phyloP scores from a whole-genome alignment of 2,329 filamentous ascomycete species.

The Eurotiales sp. region DNA sequence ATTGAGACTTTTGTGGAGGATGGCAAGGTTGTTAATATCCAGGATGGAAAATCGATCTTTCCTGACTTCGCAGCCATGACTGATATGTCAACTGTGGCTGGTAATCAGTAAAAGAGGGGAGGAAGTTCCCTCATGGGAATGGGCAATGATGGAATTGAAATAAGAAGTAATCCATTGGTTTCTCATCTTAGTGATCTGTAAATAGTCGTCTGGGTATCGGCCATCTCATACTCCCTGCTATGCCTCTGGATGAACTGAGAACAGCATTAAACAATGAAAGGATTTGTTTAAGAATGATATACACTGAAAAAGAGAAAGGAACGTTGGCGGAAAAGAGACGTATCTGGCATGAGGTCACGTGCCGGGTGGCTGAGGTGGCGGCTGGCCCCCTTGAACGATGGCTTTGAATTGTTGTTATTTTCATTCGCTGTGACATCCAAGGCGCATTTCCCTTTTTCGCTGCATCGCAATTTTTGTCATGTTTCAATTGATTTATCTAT shows the following conservation, averaged over 20 bases:
- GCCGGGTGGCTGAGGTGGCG: not conserved
- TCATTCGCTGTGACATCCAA: not conserved
- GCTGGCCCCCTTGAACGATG: not conserved
- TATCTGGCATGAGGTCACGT: not conserved
- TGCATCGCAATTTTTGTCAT: not conserved
- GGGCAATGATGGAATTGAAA: no score
- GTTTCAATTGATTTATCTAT: not conserved
- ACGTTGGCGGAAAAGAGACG: not conserved
- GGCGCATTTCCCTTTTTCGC: no score
- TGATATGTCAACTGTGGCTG: not conserved
- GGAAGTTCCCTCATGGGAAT: no score
- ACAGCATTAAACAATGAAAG: no score
- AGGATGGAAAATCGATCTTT: not conserved
- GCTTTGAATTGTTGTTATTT: not conserved
- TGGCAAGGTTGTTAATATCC: constrained; percentile 20
- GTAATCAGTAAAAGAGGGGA: no score
- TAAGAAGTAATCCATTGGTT: no score
- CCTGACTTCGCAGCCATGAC: not conserved
- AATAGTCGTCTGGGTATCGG: no score
- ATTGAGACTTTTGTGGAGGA: constrained; percentile 20
- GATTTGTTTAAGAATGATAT: no score
- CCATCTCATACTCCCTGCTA: no score
- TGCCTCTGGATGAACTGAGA: no score
- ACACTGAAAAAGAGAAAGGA: not conserved
- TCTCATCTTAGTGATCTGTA: no score